Evolutionary conservation across 129 eudicot genomes (phyloP).

Genomic region (Flaveria sonorensis): DNA sequence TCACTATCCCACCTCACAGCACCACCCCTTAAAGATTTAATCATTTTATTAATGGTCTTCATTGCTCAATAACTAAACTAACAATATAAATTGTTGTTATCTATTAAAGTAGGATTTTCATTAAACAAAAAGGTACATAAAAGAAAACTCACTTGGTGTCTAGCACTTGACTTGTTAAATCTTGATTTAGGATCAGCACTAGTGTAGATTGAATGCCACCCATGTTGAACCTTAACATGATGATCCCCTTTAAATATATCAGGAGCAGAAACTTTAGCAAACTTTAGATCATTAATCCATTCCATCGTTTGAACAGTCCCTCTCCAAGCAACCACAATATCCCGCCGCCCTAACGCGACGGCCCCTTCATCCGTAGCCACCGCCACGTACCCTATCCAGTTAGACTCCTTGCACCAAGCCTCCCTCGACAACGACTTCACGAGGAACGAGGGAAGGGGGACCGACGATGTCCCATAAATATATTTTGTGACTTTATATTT

Average conservation of each 20-base stretch:
- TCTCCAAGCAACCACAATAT: constrained; percentile 82
- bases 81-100: too few species aligned
- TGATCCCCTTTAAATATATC: constrained; percentile 45
- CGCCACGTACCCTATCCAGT: constrained; percentile 91
- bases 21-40: too few species aligned
- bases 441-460: constrained; percentile 60
- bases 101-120: neutral
- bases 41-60: too few species aligned
- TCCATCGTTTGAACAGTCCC: constrained; percentile 67
- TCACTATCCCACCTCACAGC: too few species aligned
- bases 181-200: constrained; percentile 60
- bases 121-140: neutral
- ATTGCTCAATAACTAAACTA: too few species aligned
- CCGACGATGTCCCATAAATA: constrained; percentile 61
- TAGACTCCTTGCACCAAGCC: constrained; percentile 89
- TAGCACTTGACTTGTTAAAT: constrained; percentile 61
- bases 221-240: constrained; percentile 61
- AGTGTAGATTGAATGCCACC: constrained; percentile 84
- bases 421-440: constrained; percentile 69
- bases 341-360: constrained; percentile 73
- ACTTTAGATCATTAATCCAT: constrained; percentile 78
- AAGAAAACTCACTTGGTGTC: constrained; percentile 61
- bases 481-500: constrained; percentile 70
- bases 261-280: constrained; percentile 52
- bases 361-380: constrained; percentile 84